Conservation (phyloP, 805 yeast species). For the Torulaspora indica region DNA sequence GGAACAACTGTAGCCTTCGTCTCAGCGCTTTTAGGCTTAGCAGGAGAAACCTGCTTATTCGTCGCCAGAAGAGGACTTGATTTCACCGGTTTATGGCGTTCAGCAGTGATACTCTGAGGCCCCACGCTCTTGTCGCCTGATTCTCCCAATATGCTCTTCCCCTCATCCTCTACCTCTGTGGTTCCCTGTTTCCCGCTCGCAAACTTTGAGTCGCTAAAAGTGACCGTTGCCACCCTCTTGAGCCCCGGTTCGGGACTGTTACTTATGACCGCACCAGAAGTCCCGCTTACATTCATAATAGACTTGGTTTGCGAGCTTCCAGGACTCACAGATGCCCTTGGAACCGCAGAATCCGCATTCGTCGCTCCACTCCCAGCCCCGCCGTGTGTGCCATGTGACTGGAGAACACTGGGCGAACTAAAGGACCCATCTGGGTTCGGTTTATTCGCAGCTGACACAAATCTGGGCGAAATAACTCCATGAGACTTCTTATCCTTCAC, state of each 20-base stretch:
- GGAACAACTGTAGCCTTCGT: slow-evolving; percentile 2
- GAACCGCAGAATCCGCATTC: slow-evolving; percentile 14
- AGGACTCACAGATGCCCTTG: slow-evolving; percentile 25
- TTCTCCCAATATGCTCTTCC: slow-evolving; percentile 13
- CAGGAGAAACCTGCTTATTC: slow-evolving; percentile 5
- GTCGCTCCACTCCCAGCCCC: slow-evolving; percentile 6
- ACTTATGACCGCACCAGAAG: slow-evolving; percentile 34
- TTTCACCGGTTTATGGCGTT: slow-evolving; percentile 12
- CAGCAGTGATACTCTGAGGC: slow-evolving; percentile 2
- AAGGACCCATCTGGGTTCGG: slow-evolving; percentile 23
- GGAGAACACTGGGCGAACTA: slow-evolving; percentile 10
- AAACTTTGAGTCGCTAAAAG: slow-evolving; percentile 29
- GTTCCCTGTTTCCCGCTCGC: slow-evolving; percentile 13
- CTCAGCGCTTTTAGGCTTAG: slow-evolving; percentile 2
- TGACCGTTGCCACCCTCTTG: slow-evolving; percentile 33
- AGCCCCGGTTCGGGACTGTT: slow-evolving; percentile 34
- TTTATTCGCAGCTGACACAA: slow-evolving; percentile 18
- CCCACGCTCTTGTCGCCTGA: slow-evolving; percentile 6
- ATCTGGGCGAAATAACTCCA: slow-evolving; percentile 20
- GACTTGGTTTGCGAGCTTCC: slow-evolving; percentile 29
- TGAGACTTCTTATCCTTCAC: slow-evolving; percentile 14
- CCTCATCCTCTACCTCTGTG: slow-evolving; percentile 9
- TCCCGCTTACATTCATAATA: slow-evolving; percentile 34
- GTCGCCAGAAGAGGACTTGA: slow-evolving; percentile 11
- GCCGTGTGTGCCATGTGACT: slow-evolving; percentile 3